Percentiles rank a stretch among this genome's conserved stretches.
These are phyloP conservation scores for Colletotrichum spinosum DNA, from an alignment of 2,329 filamentous ascomycete genomes.

Conservation along the genomic window DNA sequence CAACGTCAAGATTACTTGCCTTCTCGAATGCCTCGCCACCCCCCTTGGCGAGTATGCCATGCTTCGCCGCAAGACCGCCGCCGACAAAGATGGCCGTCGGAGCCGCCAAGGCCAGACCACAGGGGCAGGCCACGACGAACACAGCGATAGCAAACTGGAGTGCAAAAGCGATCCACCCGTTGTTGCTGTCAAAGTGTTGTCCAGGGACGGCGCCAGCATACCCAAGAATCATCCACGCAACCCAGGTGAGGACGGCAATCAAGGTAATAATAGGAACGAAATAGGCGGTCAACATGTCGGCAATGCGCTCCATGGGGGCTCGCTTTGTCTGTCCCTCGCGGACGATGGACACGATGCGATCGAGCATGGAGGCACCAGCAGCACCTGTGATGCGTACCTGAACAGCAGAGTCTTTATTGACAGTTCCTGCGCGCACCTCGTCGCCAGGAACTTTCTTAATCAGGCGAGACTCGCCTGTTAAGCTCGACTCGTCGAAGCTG, in stretches of 20 bases:
- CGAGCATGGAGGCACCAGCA: conserved; percentile 79
- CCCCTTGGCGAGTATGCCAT: conserved; percentile 85
- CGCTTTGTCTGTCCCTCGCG: conserved; percentile 81
- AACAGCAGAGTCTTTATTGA: conserved; percentile 76
- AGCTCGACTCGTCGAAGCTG: conserved; percentile 88
- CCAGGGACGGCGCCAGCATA: conserved; percentile 66
- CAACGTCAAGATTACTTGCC: conserved; percentile 80
- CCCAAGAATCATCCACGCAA: conserved; percentile 77
- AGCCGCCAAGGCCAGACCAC: conserved; percentile 85
- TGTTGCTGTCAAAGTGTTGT: conserved; percentile 66
- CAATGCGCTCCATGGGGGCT: conserved; percentile 80
- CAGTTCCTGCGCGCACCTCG: conserved; percentile 76
- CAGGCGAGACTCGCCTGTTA: conserved; percentile 82
- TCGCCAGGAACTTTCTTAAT: conserved; percentile 74
- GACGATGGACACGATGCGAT: conserved; percentile 82
- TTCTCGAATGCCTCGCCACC: conserved; percentile 89
- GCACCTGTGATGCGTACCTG: conserved; percentile 73
- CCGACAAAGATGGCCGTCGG: conserved; percentile 89
- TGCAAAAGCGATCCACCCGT: conserved; percentile 79
- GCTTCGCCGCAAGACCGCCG: conserved; percentile 80
- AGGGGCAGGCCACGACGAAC: conserved; percentile 89
- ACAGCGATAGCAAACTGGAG: conserved; percentile 87
- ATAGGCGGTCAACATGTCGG: conserved; percentile 78
- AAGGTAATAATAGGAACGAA: conserved; percentile 81
- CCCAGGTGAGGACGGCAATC: conserved; percentile 77